Evolutionary conservation across 352 stramenopile species (phyloP), one percentile per base, ranked within the genome.

Genomic region (Phytopythium oedochilum): DNA sequence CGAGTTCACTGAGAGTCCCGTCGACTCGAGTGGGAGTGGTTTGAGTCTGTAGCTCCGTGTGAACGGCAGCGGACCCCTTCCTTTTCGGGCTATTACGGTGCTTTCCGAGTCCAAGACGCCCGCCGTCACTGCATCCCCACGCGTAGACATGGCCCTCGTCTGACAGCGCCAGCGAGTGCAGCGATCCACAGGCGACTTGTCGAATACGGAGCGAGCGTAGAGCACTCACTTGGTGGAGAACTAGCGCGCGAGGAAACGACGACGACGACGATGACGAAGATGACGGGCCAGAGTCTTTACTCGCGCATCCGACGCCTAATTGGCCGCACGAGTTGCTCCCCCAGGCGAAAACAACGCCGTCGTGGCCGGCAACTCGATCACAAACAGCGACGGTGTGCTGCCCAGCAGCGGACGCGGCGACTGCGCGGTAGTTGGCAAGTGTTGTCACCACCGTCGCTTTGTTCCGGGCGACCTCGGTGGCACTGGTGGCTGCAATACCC

Each of bases 61-160:
- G 23, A 6, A 1, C 15, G 10, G 25, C 15, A 36, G 25, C 15
- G 1, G 14, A 17, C 0, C n/a, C 14, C 28, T 34, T 51, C 1
- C 26, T 3, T 25, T 51, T 42, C 2, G 49, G 51, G 14, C 42
- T 57, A 35, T 23, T 7, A 18, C 10, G 1, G 22, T 10, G 0
- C 11, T 17, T 15, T 0, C 70, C 68, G 2, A 68, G 68, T 1
- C 73, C 75, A n/a, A 91, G 73, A 26, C 78, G 61, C 4, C 80
- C 78, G 25, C 83, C 93, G 59, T 99, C 96, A 45, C 79, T 92
- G 66, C 84, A 96, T 12, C 97, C 96, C 92, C 95, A 99, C 2
- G 91, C 88, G 60, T 89, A 98, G 1, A 98, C 78, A 12, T 81
- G 66, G 2, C 96, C 96, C 28, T 96, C 74, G 0, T 69, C 61